Base-by-base conservation (phyloP, 305 asterid genomes). In the Solanum hybrid region DNA sequence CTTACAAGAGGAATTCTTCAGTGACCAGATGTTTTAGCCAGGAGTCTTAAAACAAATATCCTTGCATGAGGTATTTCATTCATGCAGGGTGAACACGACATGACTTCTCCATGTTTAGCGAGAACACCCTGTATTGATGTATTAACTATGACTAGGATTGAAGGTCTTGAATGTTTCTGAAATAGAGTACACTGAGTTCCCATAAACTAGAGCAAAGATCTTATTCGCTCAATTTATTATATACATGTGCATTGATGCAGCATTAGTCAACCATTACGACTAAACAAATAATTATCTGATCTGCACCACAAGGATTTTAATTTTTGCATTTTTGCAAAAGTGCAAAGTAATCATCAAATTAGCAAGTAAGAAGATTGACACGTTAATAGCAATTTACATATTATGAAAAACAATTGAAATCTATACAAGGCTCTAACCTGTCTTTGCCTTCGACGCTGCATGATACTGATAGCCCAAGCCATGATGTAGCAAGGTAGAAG, bases 391-490 rank as follows among this genome's bases (percentile, higher is more conserved):
- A 35, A 42, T 46, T 37, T 40, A 17, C 5, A 24, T 38, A 12
- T 36, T 9, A 69, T 29, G 32, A 71, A n/a, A 71, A 80, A 31
- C 76, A 22, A 90, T 4, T 56, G 81, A 51, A 24, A 72, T 82
- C 38, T 84, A 35, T n/a, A n/a, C 27, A 60, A 78, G 40, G 26
- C 38, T 69, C 92, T 87, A 86, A 93, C 95, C 94, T 93, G 94
- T 92, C 94, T 92, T 85, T 93, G 94, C 85, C 95, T 92, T 32
- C 95, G 93, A 46, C 90, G 93, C 87, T 93, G 94, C 89, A 93
- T 66, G 66, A 93, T 42, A 88, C 94, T 93, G 88, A 93, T 89
- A 17, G 92, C 94, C 95, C 94, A 93, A 69, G 93, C 93, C 92
- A 93, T 90, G 78, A 92, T 90, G 86, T 93, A 93, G 92, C 93